Evolutionary conservation across 805 yeast species (phyloP), one percentile per base, ranked within the genome.

Genomic region (Zygotorulaspora chibaensis): DNA sequence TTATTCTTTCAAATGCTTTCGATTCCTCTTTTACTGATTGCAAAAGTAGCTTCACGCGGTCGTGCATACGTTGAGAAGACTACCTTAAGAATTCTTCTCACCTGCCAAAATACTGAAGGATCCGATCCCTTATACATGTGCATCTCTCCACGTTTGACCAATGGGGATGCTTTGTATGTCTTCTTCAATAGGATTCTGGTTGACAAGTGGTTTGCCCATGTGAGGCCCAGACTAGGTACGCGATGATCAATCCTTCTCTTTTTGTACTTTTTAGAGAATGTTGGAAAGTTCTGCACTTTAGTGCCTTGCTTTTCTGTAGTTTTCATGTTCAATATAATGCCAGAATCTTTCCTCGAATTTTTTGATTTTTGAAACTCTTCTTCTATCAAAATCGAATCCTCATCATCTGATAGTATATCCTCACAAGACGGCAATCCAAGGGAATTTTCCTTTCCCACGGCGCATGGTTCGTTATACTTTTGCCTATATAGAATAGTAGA

Each of bases 141-240:
- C 23, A 63, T 26, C 26, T 62, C 65, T 7, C 66, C 66, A 29
- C 59, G 51, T 35, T 40, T 48, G 7, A 62, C 51, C 47, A 60
- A 36, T 0, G 65, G 62, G 15, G 68, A 58, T 8, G 77, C 77
- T 48, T 63, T 68, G 48, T 70, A 71, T 11, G 66, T 62, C 55
- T 75, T 76, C 36, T 64, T 57, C 46, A 78, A 55, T 35, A 75
- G 62, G 12, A 83, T 65, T 38, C 87, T 66, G 33, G 74, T 71
- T 45, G 75, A 72, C 9, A 81, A 58, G 43, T 66, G 70, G 43
- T 74, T 76, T 9, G 77, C 70, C 84, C 86, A 79, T 8, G 69
- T 56, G 2, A 75, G 48, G 0, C 86, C 87, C 36, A 81, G 60
- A 13, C 81, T 75, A 2, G 87, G 83, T 1, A 76, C 63, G 26